phyloP scores from a whole-genome alignment of 306 rosid species.

The Dryas octopetala region DNA sequence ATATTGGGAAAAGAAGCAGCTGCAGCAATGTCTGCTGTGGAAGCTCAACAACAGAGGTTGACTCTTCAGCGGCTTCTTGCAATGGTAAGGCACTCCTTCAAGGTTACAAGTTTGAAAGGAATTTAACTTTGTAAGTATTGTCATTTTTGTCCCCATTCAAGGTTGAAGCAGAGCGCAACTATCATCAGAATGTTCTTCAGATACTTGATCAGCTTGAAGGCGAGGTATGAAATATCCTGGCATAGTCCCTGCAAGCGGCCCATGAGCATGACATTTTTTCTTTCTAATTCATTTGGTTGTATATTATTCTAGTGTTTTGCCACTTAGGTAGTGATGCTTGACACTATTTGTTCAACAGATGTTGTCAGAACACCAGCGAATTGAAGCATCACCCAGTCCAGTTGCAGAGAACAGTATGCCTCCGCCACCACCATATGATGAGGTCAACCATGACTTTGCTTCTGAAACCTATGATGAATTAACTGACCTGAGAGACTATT shows the following conservation, averaged over 20 bases:
- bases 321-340: neutral
- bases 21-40: conserved; percentile 89
- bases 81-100: conserved; percentile 51
- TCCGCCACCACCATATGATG: conserved; percentile 83
- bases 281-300: conserved; percentile 12
- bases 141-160: conserved; percentile 31
- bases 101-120: neutral
- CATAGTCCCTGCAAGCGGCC: neutral
- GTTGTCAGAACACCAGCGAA: conserved; percentile 69
- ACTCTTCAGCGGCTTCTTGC: conserved; percentile 87
- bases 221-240: conserved; percentile 46
- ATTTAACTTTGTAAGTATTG: conserved; percentile 1
- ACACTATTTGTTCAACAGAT: conserved; percentile 42
- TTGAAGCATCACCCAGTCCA: conserved; percentile 70
- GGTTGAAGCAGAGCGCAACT: conserved; percentile 80
- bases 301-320: neutral
- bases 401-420: conserved; percentile 59
- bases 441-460: conserved; percentile 65
- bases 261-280: neutral
- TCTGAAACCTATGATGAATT: conserved; percentile 58
- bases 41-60: conserved; percentile 84
- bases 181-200: conserved; percentile 77
- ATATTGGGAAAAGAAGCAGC: conserved; percentile 85
- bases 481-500: conserved; percentile 65
- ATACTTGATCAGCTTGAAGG: conserved; percentile 80